A percentile compares a stretch with the other conserved stretches of the same genome.
These are phyloP conservation scores for Trichoderma asperellum DNA, from an alignment of 2,329 filamentous ascomycete genomes.

Conservation along the genomic window DNA sequence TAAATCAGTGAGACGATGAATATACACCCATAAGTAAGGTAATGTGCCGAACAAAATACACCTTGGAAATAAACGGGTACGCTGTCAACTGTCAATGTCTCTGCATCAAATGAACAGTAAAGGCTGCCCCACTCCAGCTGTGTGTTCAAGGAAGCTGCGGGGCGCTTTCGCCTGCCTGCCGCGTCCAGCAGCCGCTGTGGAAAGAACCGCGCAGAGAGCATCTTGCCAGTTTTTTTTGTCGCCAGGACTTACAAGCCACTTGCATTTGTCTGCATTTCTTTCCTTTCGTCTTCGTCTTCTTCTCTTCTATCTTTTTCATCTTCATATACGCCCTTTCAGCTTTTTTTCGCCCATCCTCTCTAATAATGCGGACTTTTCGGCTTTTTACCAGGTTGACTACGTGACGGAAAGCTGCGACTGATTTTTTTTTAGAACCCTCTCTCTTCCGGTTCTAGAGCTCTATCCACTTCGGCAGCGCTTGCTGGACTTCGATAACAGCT, in stretches of 20 bases:
- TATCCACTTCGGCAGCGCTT: constrained; percentile 16
- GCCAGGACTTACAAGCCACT: neutral
- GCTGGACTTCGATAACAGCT: neutral
- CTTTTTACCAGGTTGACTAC: neutral
- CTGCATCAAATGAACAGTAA: neutral
- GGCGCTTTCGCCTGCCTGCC: constrained; percentile 3
- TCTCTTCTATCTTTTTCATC: neutral
- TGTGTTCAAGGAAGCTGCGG: neutral
- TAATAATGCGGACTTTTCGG: neutral
- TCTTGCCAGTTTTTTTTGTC: neutral
- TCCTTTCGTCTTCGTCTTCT: neutral
- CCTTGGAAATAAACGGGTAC: neutral
- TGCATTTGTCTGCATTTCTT: neutral
- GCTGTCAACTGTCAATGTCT: neutral
- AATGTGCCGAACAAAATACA: neutral
- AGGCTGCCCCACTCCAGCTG: constrained; percentile 1
- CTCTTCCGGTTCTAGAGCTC: neutral
- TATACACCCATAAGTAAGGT: neutral
- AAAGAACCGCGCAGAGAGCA: neutral
- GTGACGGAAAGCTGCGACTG: neutral
- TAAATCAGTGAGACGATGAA: too few relatives aligned
- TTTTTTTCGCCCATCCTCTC: neutral
- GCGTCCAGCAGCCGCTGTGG: neutral
- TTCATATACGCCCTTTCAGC: neutral
- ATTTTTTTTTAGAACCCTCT: neutral